Conservation (phyloP, 106 monocot species). For the Xerophyta viscosa region DNA sequence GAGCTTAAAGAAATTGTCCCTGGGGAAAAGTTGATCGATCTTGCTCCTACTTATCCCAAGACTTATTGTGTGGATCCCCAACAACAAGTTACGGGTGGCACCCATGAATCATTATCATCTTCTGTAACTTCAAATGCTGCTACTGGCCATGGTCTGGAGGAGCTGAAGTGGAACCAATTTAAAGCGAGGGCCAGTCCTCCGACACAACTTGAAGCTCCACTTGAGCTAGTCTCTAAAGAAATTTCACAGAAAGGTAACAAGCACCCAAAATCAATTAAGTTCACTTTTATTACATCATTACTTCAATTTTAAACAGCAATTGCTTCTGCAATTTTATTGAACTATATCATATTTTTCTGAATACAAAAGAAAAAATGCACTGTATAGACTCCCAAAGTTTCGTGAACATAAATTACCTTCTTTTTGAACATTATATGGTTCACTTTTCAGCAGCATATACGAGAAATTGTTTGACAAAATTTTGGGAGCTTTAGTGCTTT, state of each 20-base stretch:
- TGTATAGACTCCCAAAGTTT: no score
- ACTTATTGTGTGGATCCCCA: slow-evolving; percentile 9
- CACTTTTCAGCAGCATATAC: no score
- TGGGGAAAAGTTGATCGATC: slow-evolving; percentile 32
- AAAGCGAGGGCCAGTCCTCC: slow-evolving; percentile 5
- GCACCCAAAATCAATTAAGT: not conserved
- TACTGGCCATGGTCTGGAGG: slow-evolving; percentile 33
- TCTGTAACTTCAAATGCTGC: slow-evolving; percentile 1
- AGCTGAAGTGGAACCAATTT: slow-evolving; percentile 39
- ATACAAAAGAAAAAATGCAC: no score
- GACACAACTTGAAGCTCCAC: slow-evolving; percentile 9
- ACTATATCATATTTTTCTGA: no score
- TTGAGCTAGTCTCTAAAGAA: slow-evolving; percentile 15
- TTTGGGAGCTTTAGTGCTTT: no score
- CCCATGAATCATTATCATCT: not conserved
- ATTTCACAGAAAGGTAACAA: slow-evolving; percentile 13
- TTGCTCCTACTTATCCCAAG: slow-evolving; percentile 10
- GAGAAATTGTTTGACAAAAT: no score
- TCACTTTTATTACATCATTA: no score
- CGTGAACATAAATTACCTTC: no score
- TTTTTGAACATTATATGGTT: no score
- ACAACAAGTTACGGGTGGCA: slow-evolving; percentile 9
- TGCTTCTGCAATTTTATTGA: no score
- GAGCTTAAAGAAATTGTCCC: slow-evolving; percentile 20
- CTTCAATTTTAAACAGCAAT: no score